Evolutionary conservation across 495 filamentous ascomycete genomes (phyloP), one percentile per base, ranked within the genome.

Genomic region (Talaromyces thailandensis): DNA sequence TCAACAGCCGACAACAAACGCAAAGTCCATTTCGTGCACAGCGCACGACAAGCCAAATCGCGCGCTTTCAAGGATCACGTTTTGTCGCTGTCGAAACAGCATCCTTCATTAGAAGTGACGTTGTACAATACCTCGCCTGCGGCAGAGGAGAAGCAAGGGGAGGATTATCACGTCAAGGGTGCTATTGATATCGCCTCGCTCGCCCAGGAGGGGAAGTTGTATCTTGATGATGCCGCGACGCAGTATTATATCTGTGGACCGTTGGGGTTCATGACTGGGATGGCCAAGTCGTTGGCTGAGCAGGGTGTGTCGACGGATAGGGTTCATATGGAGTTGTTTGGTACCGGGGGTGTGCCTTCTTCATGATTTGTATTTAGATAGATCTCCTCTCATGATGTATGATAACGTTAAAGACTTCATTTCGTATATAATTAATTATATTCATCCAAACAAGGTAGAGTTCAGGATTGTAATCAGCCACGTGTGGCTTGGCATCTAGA

Each of bases 211-310:
- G 59, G 43, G 0, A 26, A 61, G 2, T 23, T 61, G 14, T 61
- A 45, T 21, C 43, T 61, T 1, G 72, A 76, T 52, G 75, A 87
- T 65, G 26, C 72, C 6, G 70, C 66, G 31, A 79, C 88, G 1
- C 73, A 85, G 64, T 92, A 90, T 69, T 91, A 82, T 69, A 72
- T 88, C 63, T 92, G 89, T 61, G 89, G 88, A 1, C 88, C 88
- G 0, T 77, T 76, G 43, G 58, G 64, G 6, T 91, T 91, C 75
- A 92, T 90, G 88, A 69, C 74, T 4, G 81, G 82, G 23, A 75
- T 81, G 28, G 67, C 82, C 62, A 63, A 68, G 9, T 71, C 69
- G 45, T 74, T 91, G 62, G 66, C 76, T 51, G 73, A 62, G 0
- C 66, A 67, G 52, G 86, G 87, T 0, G 86, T 90, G 0, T 65